Base-by-base conservation (phyloP, 2,329 filamentous ascomycete species). In the Xylariaceae sp. region DNA sequence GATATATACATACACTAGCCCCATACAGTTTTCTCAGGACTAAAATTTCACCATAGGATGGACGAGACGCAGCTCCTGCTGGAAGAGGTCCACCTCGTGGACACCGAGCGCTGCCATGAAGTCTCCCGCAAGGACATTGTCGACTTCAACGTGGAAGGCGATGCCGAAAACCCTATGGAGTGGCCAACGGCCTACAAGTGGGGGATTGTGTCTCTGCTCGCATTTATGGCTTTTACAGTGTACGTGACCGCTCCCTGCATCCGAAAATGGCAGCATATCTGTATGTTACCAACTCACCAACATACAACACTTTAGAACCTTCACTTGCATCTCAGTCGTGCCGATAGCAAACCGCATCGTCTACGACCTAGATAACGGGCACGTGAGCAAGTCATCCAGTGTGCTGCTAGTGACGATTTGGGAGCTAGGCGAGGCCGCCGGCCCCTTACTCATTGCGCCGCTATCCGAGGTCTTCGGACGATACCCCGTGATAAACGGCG, bases 391-490 rank as follows among this genome's bases (percentile, higher is more conserved):
- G 54, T 78, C 79, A 0, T 75, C 81, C 14, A 78, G 75, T 63
- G 80, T 83, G 34, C 75, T 92, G 40, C 84, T 91, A 51, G 85
- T 91, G 7, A 89, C 87, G 0, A 85, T 90, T 57, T 88, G 88
- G 79, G 83, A 92, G 58, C 79, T 90, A 0, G 87, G 88, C 59
- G 85, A 87, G 63, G 82, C 82, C 2, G 80, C 84, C 6, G 86
- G 85, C 0, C 85, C 86, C 1, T 71, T 82, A 1, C 71, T 87
- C 28, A 83, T 87, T 65, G 86, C 85, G 8, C 87, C 87, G 0
- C 70, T 88, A 4, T 86, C 81, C 6, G 87, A 90, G 70, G 73
- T 84, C 9, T 80, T 81, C 62, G 85, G 85, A 31, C 80, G 85
- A 1, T 78, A 80, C 54, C 76, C 77, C 4, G 78, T 87, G 47